Evolutionary conservation across 805 yeast genomes (phyloP).

Genomic region (Nakazawaea pomicola): DNA sequence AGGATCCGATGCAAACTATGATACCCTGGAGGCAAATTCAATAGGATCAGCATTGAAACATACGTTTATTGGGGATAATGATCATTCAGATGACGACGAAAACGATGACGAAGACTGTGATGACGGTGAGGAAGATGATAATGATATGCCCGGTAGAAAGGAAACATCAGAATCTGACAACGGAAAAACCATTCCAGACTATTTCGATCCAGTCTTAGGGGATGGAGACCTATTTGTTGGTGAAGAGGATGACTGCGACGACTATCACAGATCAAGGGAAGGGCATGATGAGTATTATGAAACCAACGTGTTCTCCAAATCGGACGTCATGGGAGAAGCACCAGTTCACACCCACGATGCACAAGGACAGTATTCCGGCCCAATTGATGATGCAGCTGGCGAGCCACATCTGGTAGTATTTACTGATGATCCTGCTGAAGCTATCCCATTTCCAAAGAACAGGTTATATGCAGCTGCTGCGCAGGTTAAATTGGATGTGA

Average conservation of each 20-base stretch:
- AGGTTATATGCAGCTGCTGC: conserved; percentile 2
- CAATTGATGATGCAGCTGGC: too few relatives aligned
- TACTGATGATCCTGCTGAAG: neutral
- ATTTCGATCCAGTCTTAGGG: conserved; percentile 7
- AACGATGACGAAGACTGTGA: neutral
- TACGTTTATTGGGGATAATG: neutral
- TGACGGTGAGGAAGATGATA: neutral
- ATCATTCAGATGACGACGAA: too few relatives aligned
- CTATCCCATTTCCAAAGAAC: conserved; percentile 1
- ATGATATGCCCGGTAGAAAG: neutral
- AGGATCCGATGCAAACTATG: neutral
- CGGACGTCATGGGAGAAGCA: neutral
- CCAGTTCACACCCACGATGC: too few relatives aligned
- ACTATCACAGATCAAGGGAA: conserved; percentile 2
- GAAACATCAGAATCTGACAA: conserved; percentile 6
- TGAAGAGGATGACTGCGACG: neutral
- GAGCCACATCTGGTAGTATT: too few relatives aligned
- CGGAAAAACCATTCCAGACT: conserved; percentile 10
- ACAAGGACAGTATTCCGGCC: too few relatives aligned
- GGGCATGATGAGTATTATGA: conserved; percentile 2
- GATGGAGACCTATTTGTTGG: neutral
- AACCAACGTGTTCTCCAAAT: neutral
- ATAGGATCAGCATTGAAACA: too few relatives aligned
- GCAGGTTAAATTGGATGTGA: neutral
- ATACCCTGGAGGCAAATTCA: too few relatives aligned